A percentile compares a stretch with the other conserved stretches of the same genome.
These are phyloP conservation scores for Globisporangium barbulae DNA, from an alignment of 352 stramenopile species.

Conservation along the genomic window DNA sequence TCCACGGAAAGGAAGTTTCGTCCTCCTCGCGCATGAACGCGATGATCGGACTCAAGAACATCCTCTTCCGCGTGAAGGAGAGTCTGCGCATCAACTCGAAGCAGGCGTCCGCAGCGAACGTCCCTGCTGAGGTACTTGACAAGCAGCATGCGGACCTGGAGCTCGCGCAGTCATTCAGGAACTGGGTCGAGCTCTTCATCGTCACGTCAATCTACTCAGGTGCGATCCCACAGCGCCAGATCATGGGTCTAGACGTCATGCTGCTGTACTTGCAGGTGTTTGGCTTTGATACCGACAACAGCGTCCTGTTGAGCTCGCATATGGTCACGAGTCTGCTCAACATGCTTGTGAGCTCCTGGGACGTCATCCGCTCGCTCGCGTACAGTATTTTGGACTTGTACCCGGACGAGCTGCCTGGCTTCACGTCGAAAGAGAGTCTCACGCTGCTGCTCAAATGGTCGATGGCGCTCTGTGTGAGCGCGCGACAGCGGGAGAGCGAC, in stretches of 20 bases:
- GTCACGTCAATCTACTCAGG: conserved; percentile 61
- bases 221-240: conserved; percentile 64
- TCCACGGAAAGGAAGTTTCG: conserved; percentile 74
- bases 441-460: conserved; percentile 61
- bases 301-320: conserved; percentile 50
- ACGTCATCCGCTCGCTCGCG: conserved; percentile 65
- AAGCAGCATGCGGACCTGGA: conserved; percentile 30
- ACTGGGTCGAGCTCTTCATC: conserved; percentile 69
- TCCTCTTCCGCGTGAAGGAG: conserved; percentile 75
- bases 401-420: conserved; percentile 56
- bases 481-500: conserved; percentile 80
- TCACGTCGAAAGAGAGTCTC: conserved; percentile 38
- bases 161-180: conserved; percentile 45
- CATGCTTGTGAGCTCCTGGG: conserved; percentile 78
- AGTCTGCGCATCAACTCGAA: conserved; percentile 44
- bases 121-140: conserved; percentile 3
- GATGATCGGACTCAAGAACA: conserved; percentile 70
- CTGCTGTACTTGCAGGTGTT: conserved; percentile 74
- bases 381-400: conserved; percentile 73
- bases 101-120: background rate
- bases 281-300: conserved; percentile 26
- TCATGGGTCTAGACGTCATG: conserved; percentile 67
- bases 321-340: conserved; percentile 72
- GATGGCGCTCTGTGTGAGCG: conserved; percentile 63
- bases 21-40: conserved; percentile 64